Evolutionary conservation across 2,329 filamentous ascomycete species (phyloP), one percentile per base, ranked within the genome.

Genomic region (Juglanconis oblonga): DNA sequence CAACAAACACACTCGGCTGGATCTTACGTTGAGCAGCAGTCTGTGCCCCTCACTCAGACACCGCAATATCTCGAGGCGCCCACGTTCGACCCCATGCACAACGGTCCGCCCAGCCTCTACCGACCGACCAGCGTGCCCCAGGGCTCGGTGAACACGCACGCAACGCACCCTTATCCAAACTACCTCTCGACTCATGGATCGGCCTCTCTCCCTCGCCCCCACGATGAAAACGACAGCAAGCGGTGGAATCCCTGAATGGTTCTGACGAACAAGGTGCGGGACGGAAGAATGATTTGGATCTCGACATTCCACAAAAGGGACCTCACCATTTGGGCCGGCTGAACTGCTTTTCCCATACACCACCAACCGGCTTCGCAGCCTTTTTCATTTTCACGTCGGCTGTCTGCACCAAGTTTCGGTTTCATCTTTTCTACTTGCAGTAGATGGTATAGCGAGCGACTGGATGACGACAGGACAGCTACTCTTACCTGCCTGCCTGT

Each of bases 21-120:
- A 29, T 44, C 64, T 5, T 74, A 72, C 62, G 70, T 70, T 9
- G 63, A 67, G 1, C 72, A 72, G 47, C 40, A 66, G 14, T 57
- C 67, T 1, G 66, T 72, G 0, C 51, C 67, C 7, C 65, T 73
- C 36, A 32, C 69, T 0, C 70, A 69, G 17, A 62, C 38, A 17
- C 66, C 68, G 8, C 64, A 66, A 14, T 73, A 71, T 51, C 57
- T 72, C 45, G 61, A 62, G 40, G 62, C 67, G 2, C 52, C 65
- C 6, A 42, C 68, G 0, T 71, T 71, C 57, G 72, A 75, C 31
- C 62, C 67, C 2, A 55, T 74, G 56, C 52, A 70, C 44, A 36
- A 68, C 9, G 61, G 66, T 4, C 67, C 71, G 11, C 58, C 66
- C 5, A 61, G 60, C 45, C 58, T 73, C 11, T 72, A 68, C 45